Conservation (phyloP, 1,284 basidiomycete genomes). For the Ustilago curta region DNA sequence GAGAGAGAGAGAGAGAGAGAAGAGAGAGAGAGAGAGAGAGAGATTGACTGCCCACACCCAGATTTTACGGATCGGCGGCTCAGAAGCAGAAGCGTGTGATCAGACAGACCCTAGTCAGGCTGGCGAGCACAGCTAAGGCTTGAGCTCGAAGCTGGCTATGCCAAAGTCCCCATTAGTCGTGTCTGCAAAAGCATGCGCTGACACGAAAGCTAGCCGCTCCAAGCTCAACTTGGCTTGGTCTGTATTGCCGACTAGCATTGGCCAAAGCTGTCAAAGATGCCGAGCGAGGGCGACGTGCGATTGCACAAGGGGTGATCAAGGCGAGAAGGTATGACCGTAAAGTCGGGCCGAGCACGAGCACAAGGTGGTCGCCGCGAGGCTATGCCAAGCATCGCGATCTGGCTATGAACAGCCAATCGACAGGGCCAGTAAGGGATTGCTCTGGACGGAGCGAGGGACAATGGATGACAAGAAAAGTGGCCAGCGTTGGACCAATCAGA, state of each 20-base stretch:
- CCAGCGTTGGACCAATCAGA: constrained; percentile 30
- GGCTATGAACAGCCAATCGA: not conserved
- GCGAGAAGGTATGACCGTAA: not conserved
- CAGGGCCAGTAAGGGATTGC: not conserved
- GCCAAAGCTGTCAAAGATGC: not conserved
- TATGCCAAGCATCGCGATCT: not conserved
- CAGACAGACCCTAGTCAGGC: constrained; percentile 5
- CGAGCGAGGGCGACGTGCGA: not conserved
- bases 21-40: not conserved
- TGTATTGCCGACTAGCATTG: not conserved
- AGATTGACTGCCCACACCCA: constrained; percentile 9
- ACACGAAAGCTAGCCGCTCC: not conserved
- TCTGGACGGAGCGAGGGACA: constrained; percentile 2
- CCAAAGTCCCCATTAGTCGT: no score
- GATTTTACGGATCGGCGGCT: constrained; percentile 33
- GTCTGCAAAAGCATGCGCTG: not conserved
- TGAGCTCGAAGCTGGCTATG: no score
- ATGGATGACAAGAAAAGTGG: no score
- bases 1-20: not conserved
- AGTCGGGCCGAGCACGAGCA: constrained; percentile 14
- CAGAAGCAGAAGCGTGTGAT: not conserved
- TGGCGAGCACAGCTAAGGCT: not conserved
- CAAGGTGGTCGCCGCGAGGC: not conserved
- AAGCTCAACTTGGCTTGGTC: not conserved
- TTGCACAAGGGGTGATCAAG: not conserved